Conservation (phyloP, 495 filamentous ascomycete species). For the Hyaloscypha hepaticicola region DNA sequence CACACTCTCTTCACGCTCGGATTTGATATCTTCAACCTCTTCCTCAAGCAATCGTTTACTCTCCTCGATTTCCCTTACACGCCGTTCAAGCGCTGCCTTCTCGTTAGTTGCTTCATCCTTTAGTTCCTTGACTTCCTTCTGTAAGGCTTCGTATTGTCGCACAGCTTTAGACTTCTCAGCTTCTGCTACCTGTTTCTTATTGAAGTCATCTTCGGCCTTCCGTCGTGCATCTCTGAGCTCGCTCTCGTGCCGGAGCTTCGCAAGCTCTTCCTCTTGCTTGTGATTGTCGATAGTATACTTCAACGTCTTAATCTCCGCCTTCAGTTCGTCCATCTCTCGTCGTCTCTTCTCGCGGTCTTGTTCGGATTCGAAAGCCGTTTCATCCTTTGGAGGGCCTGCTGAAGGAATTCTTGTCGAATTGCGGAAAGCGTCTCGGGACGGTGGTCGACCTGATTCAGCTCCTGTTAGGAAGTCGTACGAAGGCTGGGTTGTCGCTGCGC, state of each 20-base stretch:
- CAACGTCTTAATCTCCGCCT: constrained; percentile 53
- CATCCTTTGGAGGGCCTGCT: constrained; percentile 40
- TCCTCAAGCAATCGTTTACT: constrained; percentile 71
- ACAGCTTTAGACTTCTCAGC: constrained; percentile 63
- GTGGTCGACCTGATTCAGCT: constrained; percentile 37
- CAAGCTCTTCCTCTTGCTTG: constrained; percentile 83
- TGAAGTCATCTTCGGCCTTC: constrained; percentile 79
- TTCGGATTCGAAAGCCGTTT: constrained; percentile 26
- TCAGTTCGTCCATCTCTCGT: constrained; percentile 45
- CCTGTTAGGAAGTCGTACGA: constrained; percentile 63
- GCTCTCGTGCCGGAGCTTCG: constrained; percentile 72
- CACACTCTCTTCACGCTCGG: constrained; percentile 67
- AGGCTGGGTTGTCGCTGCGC: constrained; percentile 51
- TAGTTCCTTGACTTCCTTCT: constrained; percentile 67
- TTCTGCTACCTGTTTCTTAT: constrained; percentile 74
- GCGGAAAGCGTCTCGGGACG: constrained; percentile 39
- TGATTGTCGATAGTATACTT: constrained; percentile 60
- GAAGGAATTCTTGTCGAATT: constrained; percentile 21
- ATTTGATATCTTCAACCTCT: constrained; percentile 71
- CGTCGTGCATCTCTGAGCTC: constrained; percentile 73
- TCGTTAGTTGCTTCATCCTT: constrained; percentile 66
- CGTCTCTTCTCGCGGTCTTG: constrained; percentile 26
- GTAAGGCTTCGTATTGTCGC: constrained; percentile 69
- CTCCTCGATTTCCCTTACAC: constrained; percentile 67
- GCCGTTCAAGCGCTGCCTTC: constrained; percentile 68